A percentile compares a stretch with the other conserved stretches of the same genome.
These are phyloP conservation scores for Sphagnum contortum DNA, from an alignment of 225 moss, liverwort and hornwort species.

Conservation along the genomic window DNA sequence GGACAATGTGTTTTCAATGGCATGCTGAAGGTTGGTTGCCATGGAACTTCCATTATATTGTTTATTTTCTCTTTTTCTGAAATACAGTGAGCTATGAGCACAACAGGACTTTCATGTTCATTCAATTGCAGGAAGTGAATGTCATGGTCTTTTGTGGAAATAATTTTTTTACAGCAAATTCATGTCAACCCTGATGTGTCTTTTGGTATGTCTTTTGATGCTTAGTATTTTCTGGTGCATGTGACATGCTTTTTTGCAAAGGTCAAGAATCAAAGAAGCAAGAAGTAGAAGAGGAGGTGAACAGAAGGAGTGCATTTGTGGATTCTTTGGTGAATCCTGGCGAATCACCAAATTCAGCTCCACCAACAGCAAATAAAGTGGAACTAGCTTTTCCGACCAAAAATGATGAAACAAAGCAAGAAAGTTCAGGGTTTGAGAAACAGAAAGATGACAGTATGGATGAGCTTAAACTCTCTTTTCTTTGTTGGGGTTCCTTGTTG, in stretches of 20 bases:
- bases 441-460: conserved; percentile 44
- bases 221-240: no score
- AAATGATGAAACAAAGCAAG: conserved; percentile 7
- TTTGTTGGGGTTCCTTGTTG: no score
- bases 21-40: conserved; percentile 68
- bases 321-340: conserved; percentile 79
- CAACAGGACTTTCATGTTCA: no score
- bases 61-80: no score
- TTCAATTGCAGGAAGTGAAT: no score
- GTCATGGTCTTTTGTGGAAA: no score
- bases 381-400: not conserved
- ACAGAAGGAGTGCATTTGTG: conserved; percentile 80
- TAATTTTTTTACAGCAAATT: no score
- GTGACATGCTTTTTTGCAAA: conserved; percentile 5
- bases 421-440: conserved; percentile 14
- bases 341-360: conserved; percentile 24
- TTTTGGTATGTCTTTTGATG: no score
- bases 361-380: conserved; percentile 14
- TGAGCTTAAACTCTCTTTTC: not conserved
- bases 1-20: conserved; percentile 86
- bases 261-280: conserved; percentile 68
- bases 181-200: no score
- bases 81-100: no score
- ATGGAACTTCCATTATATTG: no score
- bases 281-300: conserved; percentile 63